These are phyloP conservation scores for Beauveria sp. DNA, from an alignment of 2,329 filamentous ascomycete genomes.

Conservation along the genomic window DNA sequence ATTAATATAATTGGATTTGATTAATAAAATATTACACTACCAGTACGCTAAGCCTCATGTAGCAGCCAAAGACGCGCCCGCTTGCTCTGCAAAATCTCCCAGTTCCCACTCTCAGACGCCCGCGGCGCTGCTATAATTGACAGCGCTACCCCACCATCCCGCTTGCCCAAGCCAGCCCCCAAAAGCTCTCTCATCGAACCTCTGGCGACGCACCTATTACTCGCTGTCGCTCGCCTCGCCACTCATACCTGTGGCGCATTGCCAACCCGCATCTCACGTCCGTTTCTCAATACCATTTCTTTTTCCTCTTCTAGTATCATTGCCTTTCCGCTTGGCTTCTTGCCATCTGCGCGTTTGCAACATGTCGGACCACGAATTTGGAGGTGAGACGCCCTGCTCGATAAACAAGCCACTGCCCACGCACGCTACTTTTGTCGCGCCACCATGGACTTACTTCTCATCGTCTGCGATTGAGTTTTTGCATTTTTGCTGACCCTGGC, in stretches of 20 bases:
- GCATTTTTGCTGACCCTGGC: conserved; percentile 18
- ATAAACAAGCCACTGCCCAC: background rate
- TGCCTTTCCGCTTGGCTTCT: background rate
- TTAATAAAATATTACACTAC: too few species aligned
- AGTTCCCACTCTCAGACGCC: too few species aligned
- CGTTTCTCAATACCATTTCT: background rate
- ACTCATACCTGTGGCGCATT: background rate
- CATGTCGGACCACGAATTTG: conserved; percentile 63
- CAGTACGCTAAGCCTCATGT: too few species aligned
- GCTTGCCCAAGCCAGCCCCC: background rate
- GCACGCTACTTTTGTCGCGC: background rate
- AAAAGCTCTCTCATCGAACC: background rate
- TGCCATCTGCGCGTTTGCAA: conserved; percentile 13
- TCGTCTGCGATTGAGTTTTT: conserved; percentile 19
- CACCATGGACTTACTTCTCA: background rate
- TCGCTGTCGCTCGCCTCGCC: background rate
- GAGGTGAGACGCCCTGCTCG: conserved; percentile 37
- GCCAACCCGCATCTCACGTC: background rate
- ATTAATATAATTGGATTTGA: too few species aligned
- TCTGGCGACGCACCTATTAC: background rate
- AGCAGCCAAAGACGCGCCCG: too few species aligned
- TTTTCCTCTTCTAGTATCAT: background rate
- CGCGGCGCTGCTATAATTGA: background rate
- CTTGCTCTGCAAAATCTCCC: too few species aligned
- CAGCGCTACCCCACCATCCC: conserved; percentile 10